These are phyloP conservation scores for Cryptosporidium canis DNA, from an alignment of 169 alveolate genomes.

Conservation along the genomic window DNA sequence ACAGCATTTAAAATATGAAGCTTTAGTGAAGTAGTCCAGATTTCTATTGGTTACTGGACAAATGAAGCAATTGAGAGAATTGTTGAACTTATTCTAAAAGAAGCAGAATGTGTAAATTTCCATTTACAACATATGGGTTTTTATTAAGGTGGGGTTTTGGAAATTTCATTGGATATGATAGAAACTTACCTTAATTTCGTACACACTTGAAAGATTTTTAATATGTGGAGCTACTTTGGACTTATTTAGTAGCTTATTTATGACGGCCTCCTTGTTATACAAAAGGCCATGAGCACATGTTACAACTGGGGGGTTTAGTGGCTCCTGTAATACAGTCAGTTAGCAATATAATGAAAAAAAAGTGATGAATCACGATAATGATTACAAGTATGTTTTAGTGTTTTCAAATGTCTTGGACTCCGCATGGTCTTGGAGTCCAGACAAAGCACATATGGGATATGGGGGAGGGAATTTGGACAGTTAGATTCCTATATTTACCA, in stretches of 20 bases:
- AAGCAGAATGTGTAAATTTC: no score
- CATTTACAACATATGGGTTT: no score
- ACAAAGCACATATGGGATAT: no score
- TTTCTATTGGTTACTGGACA: slow-evolving; percentile 55
- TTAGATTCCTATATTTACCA: neutral
- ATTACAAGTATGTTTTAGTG: neutral
- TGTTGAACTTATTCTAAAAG: slow-evolving; percentile 27
- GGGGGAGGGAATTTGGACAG: neutral
- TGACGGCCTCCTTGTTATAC: slow-evolving; percentile 83
- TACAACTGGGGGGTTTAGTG: slow-evolving; percentile 83
- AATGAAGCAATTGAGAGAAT: slow-evolving; percentile 1
- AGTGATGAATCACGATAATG: neutral
- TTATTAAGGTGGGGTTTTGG: neutral
- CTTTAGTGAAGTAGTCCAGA: slow-evolving; percentile 53
- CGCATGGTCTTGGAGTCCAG: no score
- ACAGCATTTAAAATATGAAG: slow-evolving; percentile 18
- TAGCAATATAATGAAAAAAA: neutral
- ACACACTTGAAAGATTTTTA: slow-evolving; percentile 27
- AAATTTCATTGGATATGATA: neutral
- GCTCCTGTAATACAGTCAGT: slow-evolving; percentile 77
- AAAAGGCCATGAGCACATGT: slow-evolving; percentile 83
- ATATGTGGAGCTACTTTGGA: slow-evolving; percentile 80
- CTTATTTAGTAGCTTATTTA: slow-evolving; percentile 76
- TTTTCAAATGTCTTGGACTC: neutral
- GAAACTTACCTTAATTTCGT: slow-evolving; percentile 36